Conservation (phyloP, 306 rosid species). For the Glycyrrhiza uralensis region DNA sequence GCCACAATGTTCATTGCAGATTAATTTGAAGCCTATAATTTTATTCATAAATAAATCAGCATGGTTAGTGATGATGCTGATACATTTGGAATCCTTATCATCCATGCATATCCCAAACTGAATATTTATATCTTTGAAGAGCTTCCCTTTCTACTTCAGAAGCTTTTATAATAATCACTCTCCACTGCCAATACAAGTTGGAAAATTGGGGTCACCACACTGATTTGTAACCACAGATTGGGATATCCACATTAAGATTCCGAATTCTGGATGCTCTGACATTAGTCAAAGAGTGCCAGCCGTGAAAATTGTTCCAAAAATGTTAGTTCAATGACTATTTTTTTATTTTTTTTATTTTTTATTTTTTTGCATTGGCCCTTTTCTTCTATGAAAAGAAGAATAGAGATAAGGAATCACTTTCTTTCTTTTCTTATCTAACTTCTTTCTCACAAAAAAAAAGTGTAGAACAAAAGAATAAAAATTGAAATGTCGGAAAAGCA, state of each 20-base stretch:
- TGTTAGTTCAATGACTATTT: neutral
- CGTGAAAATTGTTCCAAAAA: neutral
- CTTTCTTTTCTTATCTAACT: neutral
- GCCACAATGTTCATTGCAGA: too few relatives aligned
- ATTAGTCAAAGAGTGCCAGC: slow-evolving; percentile 17
- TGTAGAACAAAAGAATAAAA: neutral
- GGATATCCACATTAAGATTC: slow-evolving; percentile 21
- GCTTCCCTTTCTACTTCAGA: slow-evolving; percentile 36
- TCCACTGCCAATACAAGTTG: slow-evolving; percentile 40
- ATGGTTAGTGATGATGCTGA: slow-evolving; percentile 4
- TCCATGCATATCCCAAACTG: slow-evolving; percentile 38
- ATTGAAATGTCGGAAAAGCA: neutral
- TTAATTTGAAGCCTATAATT: too few relatives aligned
- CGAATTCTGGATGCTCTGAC: slow-evolving; percentile 2
- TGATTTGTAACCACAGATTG: slow-evolving; percentile 19
- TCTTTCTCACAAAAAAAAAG: neutral
- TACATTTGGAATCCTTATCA: slow-evolving; percentile 58
- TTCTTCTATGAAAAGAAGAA: neutral
- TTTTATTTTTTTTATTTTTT: too few relatives aligned
- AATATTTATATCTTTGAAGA: slow-evolving; percentile 28
- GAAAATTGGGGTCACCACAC: slow-evolving; percentile 19
- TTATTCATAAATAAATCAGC: too few relatives aligned
- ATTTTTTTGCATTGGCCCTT: too few relatives aligned
- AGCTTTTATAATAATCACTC: slow-evolving; percentile 29
- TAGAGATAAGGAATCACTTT: neutral